A percentile compares a stretch with the other conserved stretches of the same genome.
These are phyloP conservation scores for Ceratobasidium sp. DNA, from an alignment of 1,284 basidiomycete genomes.

Conservation along the genomic window DNA sequence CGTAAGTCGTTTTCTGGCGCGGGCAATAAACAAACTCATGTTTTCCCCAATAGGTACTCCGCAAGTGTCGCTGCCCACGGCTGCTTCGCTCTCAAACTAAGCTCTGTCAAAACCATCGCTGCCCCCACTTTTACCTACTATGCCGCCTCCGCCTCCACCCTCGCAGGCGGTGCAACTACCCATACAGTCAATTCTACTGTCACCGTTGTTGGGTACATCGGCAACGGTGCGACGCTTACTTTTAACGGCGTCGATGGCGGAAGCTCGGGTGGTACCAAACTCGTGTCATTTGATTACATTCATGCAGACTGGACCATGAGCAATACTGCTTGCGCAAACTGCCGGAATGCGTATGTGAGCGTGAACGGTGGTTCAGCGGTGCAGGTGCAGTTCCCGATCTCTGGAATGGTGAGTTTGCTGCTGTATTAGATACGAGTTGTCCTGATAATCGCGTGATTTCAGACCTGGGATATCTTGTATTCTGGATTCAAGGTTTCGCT, in stretches of 20 bases:
- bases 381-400: conserved; percentile 59
- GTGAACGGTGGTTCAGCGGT: conserved; percentile 57
- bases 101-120: conserved; percentile 49
- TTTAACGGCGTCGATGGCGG: conserved; percentile 57
- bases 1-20: conserved; percentile 49
- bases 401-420: conserved; percentile 55
- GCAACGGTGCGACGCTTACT: conserved; percentile 57
- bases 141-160: conserved; percentile 53
- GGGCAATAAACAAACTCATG: neutral
- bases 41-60: conserved; percentile 51
- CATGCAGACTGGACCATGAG: conserved; percentile 57
- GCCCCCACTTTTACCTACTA: conserved; percentile 56
- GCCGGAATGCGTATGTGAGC: conserved; percentile 57
- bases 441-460: neutral
- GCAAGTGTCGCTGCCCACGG: conserved; percentile 56
- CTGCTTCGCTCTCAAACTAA: conserved; percentile 55
- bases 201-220: conserved; percentile 57
- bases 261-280: conserved; percentile 55
- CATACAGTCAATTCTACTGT: conserved; percentile 55
- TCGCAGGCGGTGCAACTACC: conserved; percentile 55
- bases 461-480: conserved; percentile 58
- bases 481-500: conserved; percentile 56
- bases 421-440: neutral
- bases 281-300: conserved; percentile 59
- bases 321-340: conserved; percentile 59